Percentiles rank a stretch among this genome's conserved stretches.
Conservation (phyloP, 352 stramenopile genomes). For the Pythium aphanidermatum region DNA sequence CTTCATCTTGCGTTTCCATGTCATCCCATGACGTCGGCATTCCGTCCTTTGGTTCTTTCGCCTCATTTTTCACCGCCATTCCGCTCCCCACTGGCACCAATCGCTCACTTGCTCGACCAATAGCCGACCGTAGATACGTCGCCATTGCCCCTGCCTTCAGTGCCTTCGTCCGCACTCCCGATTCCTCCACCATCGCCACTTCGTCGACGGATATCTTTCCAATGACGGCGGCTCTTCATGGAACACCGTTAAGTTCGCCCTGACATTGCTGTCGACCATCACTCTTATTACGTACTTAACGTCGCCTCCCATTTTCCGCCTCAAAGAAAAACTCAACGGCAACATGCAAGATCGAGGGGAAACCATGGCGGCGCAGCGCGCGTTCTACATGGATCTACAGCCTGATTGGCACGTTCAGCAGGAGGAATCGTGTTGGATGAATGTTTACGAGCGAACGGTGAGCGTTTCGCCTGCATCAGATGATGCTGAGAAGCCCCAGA, state of each 20-base stretch:
- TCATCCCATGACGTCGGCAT: too few relatives aligned
- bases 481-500: constrained; percentile 3
- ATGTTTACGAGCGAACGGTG: constrained; percentile 47
- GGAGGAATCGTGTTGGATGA: constrained; percentile 30
- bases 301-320: neutral
- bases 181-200: neutral
- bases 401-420: constrained; percentile 41
- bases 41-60: constrained; percentile 2
- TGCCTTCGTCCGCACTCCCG: constrained; percentile 1
- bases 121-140: constrained; percentile 35
- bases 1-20: too few relatives aligned
- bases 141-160: constrained; percentile 23
- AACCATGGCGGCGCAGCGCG: constrained; percentile 1
- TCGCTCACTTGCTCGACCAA: constrained; percentile 22
- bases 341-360: constrained; percentile 4
- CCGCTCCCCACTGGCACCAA: neutral
- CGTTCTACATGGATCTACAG: constrained; percentile 59
- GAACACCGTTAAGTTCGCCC: constrained; percentile 7
- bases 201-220: constrained; percentile 21
- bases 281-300: constrained; percentile 1
- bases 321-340: neutral
- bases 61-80: neutral
- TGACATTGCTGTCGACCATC: neutral
- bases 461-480: too few relatives aligned
- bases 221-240: constrained; percentile 11